These are phyloP conservation scores for Penicillium expansum DNA, from an alignment of 2,329 filamentous ascomycete species.

Conservation along the genomic window DNA sequence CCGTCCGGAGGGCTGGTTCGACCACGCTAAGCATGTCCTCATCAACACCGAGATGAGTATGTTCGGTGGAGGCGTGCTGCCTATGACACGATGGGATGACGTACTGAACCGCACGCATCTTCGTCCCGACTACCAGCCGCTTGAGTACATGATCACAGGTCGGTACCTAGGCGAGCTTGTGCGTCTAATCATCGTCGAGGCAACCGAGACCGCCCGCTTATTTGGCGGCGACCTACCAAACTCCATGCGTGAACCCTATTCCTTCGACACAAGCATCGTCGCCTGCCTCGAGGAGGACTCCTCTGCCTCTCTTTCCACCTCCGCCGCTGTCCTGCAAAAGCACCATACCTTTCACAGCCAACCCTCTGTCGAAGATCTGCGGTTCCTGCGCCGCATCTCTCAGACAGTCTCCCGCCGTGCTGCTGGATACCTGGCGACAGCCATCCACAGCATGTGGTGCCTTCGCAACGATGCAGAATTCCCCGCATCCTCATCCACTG, in stretches of 20 bases:
- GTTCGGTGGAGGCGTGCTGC: conserved; percentile 58
- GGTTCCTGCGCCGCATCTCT: conserved; percentile 54
- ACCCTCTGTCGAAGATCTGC: conserved; percentile 51
- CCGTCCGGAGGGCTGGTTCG: conserved; percentile 55
- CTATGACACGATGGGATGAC: conserved; percentile 62
- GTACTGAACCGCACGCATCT: conserved; percentile 56
- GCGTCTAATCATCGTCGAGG: conserved; percentile 60
- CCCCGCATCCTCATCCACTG: conserved; percentile 20
- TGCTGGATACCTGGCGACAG: conserved; percentile 61
- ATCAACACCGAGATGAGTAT: conserved; percentile 66
- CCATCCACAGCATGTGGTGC: conserved; percentile 61
- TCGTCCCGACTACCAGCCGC: conserved; percentile 62
- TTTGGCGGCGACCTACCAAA: conserved; percentile 58
- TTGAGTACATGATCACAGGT: conserved; percentile 63
- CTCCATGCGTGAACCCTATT: conserved; percentile 56
- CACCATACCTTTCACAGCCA: conserved; percentile 49
- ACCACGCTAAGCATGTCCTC: conserved; percentile 58
- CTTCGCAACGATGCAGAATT: conserved; percentile 53
- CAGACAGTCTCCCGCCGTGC: conserved; percentile 58
- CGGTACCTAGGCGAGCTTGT: conserved; percentile 64
- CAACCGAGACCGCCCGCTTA: conserved; percentile 53
- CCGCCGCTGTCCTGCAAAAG: conserved; percentile 49
- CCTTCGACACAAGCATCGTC: conserved; percentile 58
- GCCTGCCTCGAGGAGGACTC: conserved; percentile 55
- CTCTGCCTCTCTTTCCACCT: conserved; percentile 37